Evolutionary conservation across 139 green algal genomes (phyloP).

Genomic region (Tetradesmus lagerheimii): DNA sequence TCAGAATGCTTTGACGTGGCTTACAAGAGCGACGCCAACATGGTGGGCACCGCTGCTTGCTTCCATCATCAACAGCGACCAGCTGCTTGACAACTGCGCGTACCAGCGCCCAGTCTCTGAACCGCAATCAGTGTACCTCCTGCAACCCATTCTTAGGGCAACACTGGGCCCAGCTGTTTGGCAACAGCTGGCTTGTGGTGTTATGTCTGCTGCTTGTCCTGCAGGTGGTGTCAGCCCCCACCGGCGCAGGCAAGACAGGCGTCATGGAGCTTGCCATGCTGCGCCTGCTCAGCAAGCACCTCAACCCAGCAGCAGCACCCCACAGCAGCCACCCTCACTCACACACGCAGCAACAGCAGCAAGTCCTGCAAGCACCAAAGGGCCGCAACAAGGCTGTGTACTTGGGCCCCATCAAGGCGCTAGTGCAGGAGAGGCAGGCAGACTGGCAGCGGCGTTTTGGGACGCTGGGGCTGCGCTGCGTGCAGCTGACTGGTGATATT

Average conservation of each 20-base stretch:
- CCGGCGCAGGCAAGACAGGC: constrained; percentile 94
- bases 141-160: too few species aligned
- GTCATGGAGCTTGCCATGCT: constrained; percentile 95
- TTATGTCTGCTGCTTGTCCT: constrained; percentile 39
- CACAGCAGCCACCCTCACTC: background rate
- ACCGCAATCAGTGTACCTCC: background rate
- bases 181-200: background rate
- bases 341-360: background rate
- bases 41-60: constrained; percentile 58
- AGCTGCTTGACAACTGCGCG: background rate
- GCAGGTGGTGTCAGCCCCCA: constrained; percentile 86
- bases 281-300: constrained; percentile 56
- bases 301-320: background rate
- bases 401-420: constrained; percentile 73
- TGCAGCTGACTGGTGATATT: constrained; percentile 80
- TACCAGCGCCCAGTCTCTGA: background rate
- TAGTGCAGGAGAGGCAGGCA: constrained; percentile 86
- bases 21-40: constrained; percentile 71
- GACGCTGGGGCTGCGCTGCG: constrained; percentile 52
- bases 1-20: constrained; percentile 85
- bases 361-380: background rate
- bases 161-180: too few species aligned
- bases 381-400: constrained; percentile 65
- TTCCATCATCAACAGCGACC: too few species aligned
- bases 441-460: constrained; percentile 84